phyloP scores from a whole-genome alignment of 768 basidiomycete genomes.

The Crassisporium funariophilum region DNA sequence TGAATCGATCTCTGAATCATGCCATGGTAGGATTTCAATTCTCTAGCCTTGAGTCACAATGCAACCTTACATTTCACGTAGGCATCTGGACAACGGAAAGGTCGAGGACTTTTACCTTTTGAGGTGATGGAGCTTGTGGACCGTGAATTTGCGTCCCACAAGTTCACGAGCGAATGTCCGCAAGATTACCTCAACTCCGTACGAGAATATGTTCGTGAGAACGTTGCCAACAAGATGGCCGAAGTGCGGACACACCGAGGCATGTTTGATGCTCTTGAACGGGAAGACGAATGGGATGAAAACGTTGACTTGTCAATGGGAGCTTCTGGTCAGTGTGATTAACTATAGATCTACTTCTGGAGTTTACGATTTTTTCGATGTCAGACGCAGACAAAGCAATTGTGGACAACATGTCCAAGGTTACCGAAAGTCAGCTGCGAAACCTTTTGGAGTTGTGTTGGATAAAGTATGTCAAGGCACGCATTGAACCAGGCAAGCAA shows the following conservation, averaged over 20 bases:
- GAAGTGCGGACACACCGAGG: conserved; percentile 68
- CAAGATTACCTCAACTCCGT: conserved; percentile 69
- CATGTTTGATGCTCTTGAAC: conserved; percentile 82
- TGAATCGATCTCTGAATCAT: conserved; percentile 85
- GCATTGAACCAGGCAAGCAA: conserved; percentile 92
- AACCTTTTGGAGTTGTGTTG: conserved; percentile 86
- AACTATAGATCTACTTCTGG: not conserved
- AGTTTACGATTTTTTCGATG: not conserved
- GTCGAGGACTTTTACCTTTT: conserved; percentile 77
- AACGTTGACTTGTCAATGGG: conserved; percentile 77
- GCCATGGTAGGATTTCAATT: conserved; percentile 56
- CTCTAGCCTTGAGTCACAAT: not conserved
- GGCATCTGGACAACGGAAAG: conserved; percentile 63
- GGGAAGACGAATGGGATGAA: conserved; percentile 74
- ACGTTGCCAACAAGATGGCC: conserved; percentile 68
- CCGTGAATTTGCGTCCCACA: conserved; percentile 54
- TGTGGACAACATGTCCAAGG: conserved; percentile 90
- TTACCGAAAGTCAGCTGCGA: conserved; percentile 78
- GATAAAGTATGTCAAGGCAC: conserved; percentile 91
- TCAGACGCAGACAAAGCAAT: conserved; percentile 68
- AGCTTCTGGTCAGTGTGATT: conserved; percentile 60
- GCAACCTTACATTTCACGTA: conserved; percentile 26
- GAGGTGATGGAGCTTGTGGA: conserved; percentile 80
- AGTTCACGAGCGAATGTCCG: conserved; percentile 73
- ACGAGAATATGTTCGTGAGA: conserved; percentile 67